Base-by-base conservation (phyloP, 345 rosid species). In the Linum usitatissimum region DNA sequence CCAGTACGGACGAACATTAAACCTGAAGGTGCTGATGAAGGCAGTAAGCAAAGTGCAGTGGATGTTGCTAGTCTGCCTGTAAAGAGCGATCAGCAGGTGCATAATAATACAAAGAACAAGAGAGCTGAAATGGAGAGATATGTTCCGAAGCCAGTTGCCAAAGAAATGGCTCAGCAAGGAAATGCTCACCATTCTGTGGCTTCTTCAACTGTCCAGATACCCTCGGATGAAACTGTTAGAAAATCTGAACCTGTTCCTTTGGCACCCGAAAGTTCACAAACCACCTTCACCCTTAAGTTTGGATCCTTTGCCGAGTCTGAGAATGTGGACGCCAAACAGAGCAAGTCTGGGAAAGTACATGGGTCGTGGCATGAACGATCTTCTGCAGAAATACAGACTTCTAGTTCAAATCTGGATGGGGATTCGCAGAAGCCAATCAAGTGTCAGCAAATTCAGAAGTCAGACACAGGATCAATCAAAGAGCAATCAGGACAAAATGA, bases 51-150 rank as follows among this genome's bases (percentile, higher is more conserved):
- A 66, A 15, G 62, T 23, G 62, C 42, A 34, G 76, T 54, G 71
- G 95, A 83, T 69, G 64, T 34, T 61, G 72, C 68, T 53, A 58
- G 60, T 67, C 66, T 79, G 21, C 68, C 80, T 13, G 48, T 69
- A 20, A 85, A 79, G 76, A 86, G 70, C 56, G 84, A 76, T 64
- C 74, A 77, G 69, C 83, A 75, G 59, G 78, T 77, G 62, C 89
- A 80, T 68, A 74, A 70, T 73, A 86, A 68, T 79, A 65, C 82
- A 51, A 88, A 79, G 75, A 79, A 71, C 72, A 94, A 85, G 82
- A 85, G 95, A 66, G 89, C 87, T 28, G 99, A 94, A 78, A 79
- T 90, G 62, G 97, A 90, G 82, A 86, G 95, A 66, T 88, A 90
- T 36, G 68, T 88, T 49, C 86, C 96, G 9, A 94, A 88, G 78